phyloP scores from a whole-genome alignment of 2,329 filamentous ascomycete species.

The Trichoderma endophyticum region DNA sequence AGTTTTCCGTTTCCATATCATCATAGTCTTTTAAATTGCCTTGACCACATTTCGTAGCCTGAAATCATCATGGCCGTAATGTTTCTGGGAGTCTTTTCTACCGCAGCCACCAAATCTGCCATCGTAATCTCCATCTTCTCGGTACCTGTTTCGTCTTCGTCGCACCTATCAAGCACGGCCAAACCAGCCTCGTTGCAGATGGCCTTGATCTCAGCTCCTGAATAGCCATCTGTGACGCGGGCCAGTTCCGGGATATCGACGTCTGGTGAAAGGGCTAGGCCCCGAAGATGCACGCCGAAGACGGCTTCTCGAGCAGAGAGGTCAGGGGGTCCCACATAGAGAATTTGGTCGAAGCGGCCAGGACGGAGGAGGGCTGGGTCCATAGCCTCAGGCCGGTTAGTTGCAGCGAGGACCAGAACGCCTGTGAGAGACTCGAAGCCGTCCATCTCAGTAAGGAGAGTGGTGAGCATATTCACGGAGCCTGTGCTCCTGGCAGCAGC shows the following conservation, averaged over 20 bases:
- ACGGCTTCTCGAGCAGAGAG: conserved; percentile 71
- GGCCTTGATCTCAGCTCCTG: conserved; percentile 74
- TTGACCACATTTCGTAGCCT: conserved; percentile 57
- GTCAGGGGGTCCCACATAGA: conserved; percentile 84
- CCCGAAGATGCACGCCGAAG: conserved; percentile 62
- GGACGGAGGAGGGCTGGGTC: conserved; percentile 83
- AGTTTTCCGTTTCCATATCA: neutral
- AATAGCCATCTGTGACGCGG: conserved; percentile 67
- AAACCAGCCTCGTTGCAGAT: conserved; percentile 48
- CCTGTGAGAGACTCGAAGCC: conserved; percentile 82
- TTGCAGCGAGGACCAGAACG: conserved; percentile 85
- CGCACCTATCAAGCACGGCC: conserved; percentile 39
- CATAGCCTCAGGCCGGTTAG: conserved; percentile 82
- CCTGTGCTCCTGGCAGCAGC: conserved; percentile 34
- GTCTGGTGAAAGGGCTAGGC: conserved; percentile 57
- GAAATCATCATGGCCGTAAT: conserved; percentile 58
- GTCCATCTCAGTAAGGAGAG: conserved; percentile 91
- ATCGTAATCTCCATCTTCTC: conserved; percentile 38
- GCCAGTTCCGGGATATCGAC: conserved; percentile 66
- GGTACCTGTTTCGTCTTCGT: conserved; percentile 29
- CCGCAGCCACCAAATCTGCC: conserved; percentile 43
- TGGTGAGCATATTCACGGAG: conserved; percentile 81
- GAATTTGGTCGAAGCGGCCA: conserved; percentile 77
- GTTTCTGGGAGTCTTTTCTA: conserved; percentile 49
- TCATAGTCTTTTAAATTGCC: conserved; percentile 31